These are phyloP conservation scores for Aegilops umbellulata DNA, from an alignment of 176 grass and related monocot species.

Conservation along the genomic window DNA sequence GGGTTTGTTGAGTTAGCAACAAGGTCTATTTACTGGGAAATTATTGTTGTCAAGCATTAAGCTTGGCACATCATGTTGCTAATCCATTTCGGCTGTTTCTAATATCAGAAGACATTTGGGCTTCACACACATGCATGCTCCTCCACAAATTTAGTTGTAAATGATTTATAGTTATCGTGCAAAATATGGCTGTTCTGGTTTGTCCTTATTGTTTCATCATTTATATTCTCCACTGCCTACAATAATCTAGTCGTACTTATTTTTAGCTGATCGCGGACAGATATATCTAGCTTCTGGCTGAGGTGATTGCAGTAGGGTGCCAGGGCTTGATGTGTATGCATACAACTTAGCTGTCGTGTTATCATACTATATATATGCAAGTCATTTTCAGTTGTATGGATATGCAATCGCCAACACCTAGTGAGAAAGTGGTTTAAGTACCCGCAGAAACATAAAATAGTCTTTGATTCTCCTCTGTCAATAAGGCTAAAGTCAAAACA, in stretches of 20 bases:
- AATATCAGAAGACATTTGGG: neutral
- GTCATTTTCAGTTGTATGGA: conserved; percentile 29
- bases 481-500: neutral
- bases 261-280: neutral
- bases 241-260: neutral
- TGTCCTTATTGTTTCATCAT: neutral
- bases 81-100: conserved; percentile 2
- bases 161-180: neutral
- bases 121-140: neutral
- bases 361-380: neutral
- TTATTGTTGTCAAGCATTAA: neutral
- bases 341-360: neutral
- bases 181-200: neutral
- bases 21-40: neutral
- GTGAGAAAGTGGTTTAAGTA: conserved; percentile 6
- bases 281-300: neutral
- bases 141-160: neutral
- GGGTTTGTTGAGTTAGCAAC: neutral
- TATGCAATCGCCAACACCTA: neutral
- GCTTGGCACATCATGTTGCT: neutral
- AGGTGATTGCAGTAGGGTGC: too few species aligned
- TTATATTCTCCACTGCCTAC: conserved; percentile 7
- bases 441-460: neutral
- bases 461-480: neutral
- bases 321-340: conserved; percentile 16